Conservation (phyloP, 495 filamentous ascomycete genomes). For the Podospora conica region DNA sequence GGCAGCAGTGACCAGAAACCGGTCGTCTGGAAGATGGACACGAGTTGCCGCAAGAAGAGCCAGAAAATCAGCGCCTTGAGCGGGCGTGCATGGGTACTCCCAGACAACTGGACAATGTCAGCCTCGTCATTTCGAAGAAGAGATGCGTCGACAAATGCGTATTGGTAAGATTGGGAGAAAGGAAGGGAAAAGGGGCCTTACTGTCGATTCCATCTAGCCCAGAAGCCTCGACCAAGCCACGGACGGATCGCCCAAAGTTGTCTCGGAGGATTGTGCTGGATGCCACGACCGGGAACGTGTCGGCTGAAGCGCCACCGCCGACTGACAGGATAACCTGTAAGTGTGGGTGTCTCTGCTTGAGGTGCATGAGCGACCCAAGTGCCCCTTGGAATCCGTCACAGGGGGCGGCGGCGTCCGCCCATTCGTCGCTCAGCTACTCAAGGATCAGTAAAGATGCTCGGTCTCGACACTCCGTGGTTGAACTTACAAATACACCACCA, state of each 20-base stretch:
- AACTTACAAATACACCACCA: slow-evolving; percentile 72
- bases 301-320: slow-evolving; percentile 73
- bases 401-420: slow-evolving; percentile 71
- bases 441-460: slow-evolving; percentile 6
- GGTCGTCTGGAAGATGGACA: slow-evolving; percentile 62
- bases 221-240: slow-evolving; percentile 64
- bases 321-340: slow-evolving; percentile 80
- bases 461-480: slow-evolving; percentile 4
- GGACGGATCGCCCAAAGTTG: slow-evolving; percentile 67
- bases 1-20: slow-evolving; percentile 71
- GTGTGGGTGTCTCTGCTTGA: slow-evolving; percentile 70
- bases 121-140: neutral
- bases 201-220: slow-evolving; percentile 83
- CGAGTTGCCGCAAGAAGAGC: slow-evolving; percentile 64
- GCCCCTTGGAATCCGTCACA: slow-evolving; percentile 76
- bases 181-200: slow-evolving; percentile 34
- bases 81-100: slow-evolving; percentile 70
- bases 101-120: slow-evolving; percentile 63
- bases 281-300: slow-evolving; percentile 71
- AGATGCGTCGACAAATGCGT: neutral
- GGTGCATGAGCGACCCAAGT: slow-evolving; percentile 64
- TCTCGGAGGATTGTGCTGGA: slow-evolving; percentile 53
- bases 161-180: slow-evolving; percentile 6
- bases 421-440: slow-evolving; percentile 75
- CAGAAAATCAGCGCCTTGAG: slow-evolving; percentile 69